phyloP scores from a whole-genome alignment of 331 rosid genomes.

The Cucumis variabilis region DNA sequence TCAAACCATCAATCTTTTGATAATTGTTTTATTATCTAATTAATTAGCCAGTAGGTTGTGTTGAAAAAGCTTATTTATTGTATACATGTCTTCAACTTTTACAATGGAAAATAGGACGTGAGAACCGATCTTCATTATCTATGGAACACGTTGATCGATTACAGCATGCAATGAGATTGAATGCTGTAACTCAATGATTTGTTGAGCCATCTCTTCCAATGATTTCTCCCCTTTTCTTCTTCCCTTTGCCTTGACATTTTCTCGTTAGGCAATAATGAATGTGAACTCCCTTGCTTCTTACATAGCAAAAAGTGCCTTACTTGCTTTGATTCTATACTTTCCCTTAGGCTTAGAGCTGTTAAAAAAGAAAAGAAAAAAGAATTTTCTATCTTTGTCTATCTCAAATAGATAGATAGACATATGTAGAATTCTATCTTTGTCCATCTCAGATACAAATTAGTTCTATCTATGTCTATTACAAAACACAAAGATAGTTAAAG shows the following conservation, averaged over 20 bases:
- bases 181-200: background rate
- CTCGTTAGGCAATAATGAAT: background rate
- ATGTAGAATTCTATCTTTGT: too few relatives aligned
- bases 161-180: background rate
- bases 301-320: constrained; percentile 61
- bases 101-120: background rate
- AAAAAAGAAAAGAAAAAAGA: background rate
- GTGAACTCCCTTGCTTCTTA: constrained; percentile 47
- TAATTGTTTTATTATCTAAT: too few relatives aligned
- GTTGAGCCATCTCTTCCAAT: constrained; percentile 3
- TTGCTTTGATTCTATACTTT: constrained; percentile 61
- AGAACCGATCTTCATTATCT: background rate
- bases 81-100: background rate
- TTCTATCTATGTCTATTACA: too few relatives aligned
- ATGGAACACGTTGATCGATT: background rate
- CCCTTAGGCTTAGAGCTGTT: constrained; percentile 68
- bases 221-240: background rate
- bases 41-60: too few relatives aligned
- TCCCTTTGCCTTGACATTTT: background rate
- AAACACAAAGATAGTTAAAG: too few relatives aligned
- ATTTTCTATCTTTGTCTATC: too few relatives aligned
- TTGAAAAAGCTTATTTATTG: background rate
- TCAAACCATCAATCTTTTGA: too few relatives aligned
- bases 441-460: too few relatives aligned
- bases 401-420: too few relatives aligned